phyloP scores from a whole-genome alignment of 139 green algal genomes.

The Choricystis sp. region DNA sequence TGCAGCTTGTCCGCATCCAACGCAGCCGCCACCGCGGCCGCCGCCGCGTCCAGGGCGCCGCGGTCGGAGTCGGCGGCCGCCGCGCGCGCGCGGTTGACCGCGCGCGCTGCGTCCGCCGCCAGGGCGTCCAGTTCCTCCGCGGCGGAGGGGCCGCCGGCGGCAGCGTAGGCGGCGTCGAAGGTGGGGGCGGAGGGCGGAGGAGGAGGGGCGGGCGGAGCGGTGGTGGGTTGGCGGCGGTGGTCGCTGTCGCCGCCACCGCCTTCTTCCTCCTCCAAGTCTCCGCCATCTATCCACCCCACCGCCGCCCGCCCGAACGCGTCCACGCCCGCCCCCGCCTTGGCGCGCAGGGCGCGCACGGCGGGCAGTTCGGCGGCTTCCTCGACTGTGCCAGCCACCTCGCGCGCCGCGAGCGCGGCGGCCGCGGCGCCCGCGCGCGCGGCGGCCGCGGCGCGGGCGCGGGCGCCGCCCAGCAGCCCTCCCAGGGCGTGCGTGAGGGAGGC shows the following conservation, averaged over 20 bases:
- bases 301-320: neutral
- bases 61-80: neutral
- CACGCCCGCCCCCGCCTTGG: neutral
- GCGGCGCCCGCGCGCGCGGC: conserved; percentile 4
- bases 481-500: neutral
- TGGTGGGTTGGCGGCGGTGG: neutral
- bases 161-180: conserved; percentile 6
- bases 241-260: neutral
- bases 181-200: neutral
- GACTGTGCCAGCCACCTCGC: conserved; percentile 7
- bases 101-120: conserved; percentile 1
- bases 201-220: neutral
- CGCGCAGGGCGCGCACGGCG: neutral
- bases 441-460: conserved; percentile 3
- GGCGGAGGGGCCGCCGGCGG: conserved; percentile 6
- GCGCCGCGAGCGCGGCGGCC: conserved; percentile 1
- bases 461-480: conserved; percentile 1
- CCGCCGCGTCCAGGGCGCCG: neutral
- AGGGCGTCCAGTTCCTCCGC: conserved; percentile 12
- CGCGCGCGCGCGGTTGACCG: neutral
- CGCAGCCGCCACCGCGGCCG: neutral
- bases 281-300: neutral
- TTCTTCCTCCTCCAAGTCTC: conserved; percentile 1
- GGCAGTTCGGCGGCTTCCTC: conserved; percentile 2
- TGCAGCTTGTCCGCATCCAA: neutral